Base-by-base conservation (phyloP, 1,284 basidiomycete species). In the Cutaneotrichosporon cyanovorans region DNA sequence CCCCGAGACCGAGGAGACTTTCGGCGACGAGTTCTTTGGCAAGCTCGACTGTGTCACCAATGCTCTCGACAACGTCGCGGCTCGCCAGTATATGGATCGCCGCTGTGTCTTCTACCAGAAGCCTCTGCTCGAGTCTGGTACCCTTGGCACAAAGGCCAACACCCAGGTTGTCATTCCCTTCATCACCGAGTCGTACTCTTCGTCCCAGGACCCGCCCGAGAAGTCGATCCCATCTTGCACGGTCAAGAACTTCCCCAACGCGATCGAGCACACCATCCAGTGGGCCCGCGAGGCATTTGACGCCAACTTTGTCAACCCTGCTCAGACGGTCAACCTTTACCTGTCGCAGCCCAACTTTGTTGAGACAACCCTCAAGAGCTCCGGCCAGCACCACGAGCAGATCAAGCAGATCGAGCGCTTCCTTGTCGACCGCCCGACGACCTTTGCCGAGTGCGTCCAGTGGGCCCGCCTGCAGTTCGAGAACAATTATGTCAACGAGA, bases 221-320 rank as follows among this genome's bases (percentile, higher is more conserved):
- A 98, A 97, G 75, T 87, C 93, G 66, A 85, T 92, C 14, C 89
- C 96, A 10, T 89, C 89, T 34, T 99, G 96, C 74, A 99, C 95
- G 9, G 87, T 99, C 65, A 98, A 97, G 76, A 97, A 91, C 74
- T 99, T 99, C 81, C 95, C 95, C 23, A 96, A 99, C 69, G 84
- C 86, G 30, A 99, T 99, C 60, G 85, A 91, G 61, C 95, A 99
- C 74, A 97, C 93, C n/a, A 98, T 99, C 57, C 56, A 89, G 85
- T 99, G 95, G 95, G 84, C 88, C 57, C 84, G 91, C 56, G 83
- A 85, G 65, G 85, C 89, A 56, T 97, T 99, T 69, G 88, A 97
- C 65, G 83, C 82, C 50, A 76, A 89, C 42, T 99, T 97, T 64
- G 85, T 95, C 62, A 92, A 92, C 73, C 96, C 95, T 2, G 80